A percentile compares a stretch with the other conserved stretches of the same genome.
Conservation (phyloP, 2,329 filamentous ascomycete species). For the Microcera coccophila region DNA sequence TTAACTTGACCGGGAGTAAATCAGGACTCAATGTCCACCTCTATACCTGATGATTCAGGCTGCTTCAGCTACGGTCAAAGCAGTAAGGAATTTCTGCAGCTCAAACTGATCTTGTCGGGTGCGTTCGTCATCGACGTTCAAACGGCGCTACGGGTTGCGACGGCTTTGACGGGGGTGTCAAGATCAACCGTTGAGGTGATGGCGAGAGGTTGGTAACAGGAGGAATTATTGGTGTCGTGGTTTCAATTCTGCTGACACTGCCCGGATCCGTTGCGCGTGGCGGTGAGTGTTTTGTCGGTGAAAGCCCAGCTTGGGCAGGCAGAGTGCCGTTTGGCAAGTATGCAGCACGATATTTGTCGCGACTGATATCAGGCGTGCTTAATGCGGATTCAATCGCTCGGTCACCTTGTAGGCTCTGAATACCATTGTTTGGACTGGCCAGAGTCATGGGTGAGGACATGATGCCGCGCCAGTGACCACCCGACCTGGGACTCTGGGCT, state of each 20-base stretch:
- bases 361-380: conserved; percentile 27
- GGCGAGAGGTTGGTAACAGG: conserved; percentile 57
- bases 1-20: too few relatives aligned
- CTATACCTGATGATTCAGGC: too few relatives aligned
- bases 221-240: conserved; percentile 49
- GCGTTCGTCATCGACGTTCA: conserved; percentile 7
- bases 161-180: conserved; percentile 57
- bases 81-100: too few relatives aligned
- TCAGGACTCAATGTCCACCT: too few relatives aligned
- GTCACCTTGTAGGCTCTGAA: conserved; percentile 21
- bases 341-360: conserved; percentile 25
- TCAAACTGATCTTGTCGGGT: too few relatives aligned
- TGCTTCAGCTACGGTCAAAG: too few relatives aligned
- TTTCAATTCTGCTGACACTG: conserved; percentile 27
- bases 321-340: conserved; percentile 33
- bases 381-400: conserved; percentile 23
- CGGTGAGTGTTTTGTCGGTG: conserved; percentile 51
- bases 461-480: conserved; percentile 7
- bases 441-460: conserved; percentile 17
- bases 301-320: conserved; percentile 45
- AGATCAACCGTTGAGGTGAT: conserved; percentile 52
- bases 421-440: conserved; percentile 22
- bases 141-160: conserved; percentile 20
- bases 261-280: conserved; percentile 32
- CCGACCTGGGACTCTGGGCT: conserved; percentile 7